A percentile compares a stretch with the other conserved stretches of the same genome.
Evolutionary conservation across 148 eudicot species (phyloP).

Genomic region (Diospyros kaki): DNA sequence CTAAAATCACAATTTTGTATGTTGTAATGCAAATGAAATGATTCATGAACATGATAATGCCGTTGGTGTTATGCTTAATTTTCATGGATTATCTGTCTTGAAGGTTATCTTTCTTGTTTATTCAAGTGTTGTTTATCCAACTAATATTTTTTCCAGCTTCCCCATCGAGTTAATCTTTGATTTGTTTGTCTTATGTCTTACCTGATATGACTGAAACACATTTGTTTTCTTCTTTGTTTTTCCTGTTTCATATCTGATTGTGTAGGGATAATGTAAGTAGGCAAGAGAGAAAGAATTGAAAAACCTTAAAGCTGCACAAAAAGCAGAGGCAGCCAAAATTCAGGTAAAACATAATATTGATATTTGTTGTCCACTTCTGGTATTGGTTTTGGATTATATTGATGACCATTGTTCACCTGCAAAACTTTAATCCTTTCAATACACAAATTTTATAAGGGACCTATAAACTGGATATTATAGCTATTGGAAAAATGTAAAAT

Average conservation of each 20-base stretch:
- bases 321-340: conserved; percentile 70
- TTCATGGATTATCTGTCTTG: background rate
- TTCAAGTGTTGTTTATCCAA: too few relatives aligned
- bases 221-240: background rate
- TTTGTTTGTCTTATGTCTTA: background rate
- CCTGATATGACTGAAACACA: background rate
- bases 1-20: background rate
- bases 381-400: background rate
- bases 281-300: conserved; percentile 72
- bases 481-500: background rate
- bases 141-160: background rate
- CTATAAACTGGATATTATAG: background rate
- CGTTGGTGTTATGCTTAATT: background rate
- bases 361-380: background rate
- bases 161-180: background rate
- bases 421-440: background rate
- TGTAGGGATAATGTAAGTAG: conserved; percentile 20
- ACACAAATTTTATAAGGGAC: too few relatives aligned
- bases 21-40: background rate
- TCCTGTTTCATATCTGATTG: background rate
- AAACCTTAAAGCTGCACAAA: conserved; percentile 76
- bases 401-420: background rate
- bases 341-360: conserved; percentile 30
- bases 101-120: background rate
- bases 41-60: background rate